Conservation (phyloP, 2,329 filamentous ascomycete genomes). For the Fusarium xylarioides region DNA sequence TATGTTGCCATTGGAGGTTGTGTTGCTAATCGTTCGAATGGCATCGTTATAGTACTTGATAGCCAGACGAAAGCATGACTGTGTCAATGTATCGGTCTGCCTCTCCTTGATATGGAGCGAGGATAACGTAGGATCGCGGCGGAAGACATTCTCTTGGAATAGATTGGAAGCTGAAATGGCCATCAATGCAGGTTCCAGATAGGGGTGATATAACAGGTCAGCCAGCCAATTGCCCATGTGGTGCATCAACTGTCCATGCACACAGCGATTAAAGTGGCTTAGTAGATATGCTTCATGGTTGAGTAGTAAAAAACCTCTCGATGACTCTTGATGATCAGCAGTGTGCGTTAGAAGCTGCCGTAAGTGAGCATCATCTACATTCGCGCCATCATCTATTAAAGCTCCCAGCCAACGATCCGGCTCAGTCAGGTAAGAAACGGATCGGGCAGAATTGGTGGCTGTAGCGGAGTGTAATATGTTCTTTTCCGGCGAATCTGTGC, state of each 20-base stretch:
- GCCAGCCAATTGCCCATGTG: background rate
- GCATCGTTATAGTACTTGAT: background rate
- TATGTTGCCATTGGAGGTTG: rapidly evolving
- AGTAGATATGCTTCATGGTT: background rate
- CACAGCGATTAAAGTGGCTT: background rate
- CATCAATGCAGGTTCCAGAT: background rate
- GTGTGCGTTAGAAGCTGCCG: background rate
- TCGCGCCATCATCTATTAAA: background rate
- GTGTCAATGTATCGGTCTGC: background rate
- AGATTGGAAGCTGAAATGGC: background rate
- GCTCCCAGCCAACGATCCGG: background rate
- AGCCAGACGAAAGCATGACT: background rate
- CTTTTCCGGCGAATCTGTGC: background rate
- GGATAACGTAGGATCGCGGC: background rate
- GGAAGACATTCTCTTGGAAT: background rate
- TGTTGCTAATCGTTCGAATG: background rate
- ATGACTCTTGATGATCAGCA: background rate
- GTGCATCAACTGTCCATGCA: background rate
- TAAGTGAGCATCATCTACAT: background rate
- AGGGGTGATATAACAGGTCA: background rate
- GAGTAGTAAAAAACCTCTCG: rapidly evolving
- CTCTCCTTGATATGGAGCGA: background rate
- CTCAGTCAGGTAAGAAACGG: background rate
- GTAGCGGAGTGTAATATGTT: background rate
- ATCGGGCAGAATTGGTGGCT: rapidly evolving